Evolutionary conservation across 176 grass and related monocot species (phyloP).

Genomic region (Oryza australiensis): DNA sequence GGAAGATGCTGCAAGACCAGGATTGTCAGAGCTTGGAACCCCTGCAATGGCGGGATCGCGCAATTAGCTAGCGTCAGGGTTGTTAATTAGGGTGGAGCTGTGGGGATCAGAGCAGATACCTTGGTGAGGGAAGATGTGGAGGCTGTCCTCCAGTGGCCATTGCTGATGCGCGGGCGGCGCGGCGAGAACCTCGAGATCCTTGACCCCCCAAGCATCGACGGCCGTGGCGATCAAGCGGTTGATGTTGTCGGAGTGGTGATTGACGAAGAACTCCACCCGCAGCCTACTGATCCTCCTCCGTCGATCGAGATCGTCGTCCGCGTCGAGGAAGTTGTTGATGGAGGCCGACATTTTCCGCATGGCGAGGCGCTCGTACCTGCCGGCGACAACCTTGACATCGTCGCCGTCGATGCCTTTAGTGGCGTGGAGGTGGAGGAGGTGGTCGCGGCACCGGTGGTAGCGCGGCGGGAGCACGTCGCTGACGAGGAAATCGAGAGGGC

Average conservation of each 20-base stretch:
- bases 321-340: not conserved
- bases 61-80: slow-evolving; percentile 18
- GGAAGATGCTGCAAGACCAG: slow-evolving; percentile 17
- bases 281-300: not conserved
- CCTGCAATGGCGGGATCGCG: not conserved
- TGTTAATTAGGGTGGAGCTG: slow-evolving; percentile 15
- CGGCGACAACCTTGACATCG: no score
- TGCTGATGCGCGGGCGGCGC: not conserved
- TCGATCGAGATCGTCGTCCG: not conserved
- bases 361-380: slow-evolving; percentile 11
- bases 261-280: not conserved
- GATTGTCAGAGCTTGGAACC: not conserved
- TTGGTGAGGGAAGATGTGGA: slow-evolving; percentile 19
- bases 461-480: not conserved
- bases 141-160: no score
- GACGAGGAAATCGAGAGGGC: slow-evolving; percentile 9
- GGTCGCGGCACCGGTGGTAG: not conserved
- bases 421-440: not conserved
- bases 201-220: slow-evolving; percentile 8
- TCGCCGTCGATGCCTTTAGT: not conserved
- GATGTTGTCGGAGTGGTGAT: not conserved
- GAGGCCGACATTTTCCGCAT: slow-evolving; percentile 7
- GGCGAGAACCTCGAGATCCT: slow-evolving; percentile 17
- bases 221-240: slow-evolving; percentile 14
- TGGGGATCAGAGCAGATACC: slow-evolving; percentile 17